These are phyloP conservation scores for Rhizoclosmatium globosum DNA, from an alignment of 192 early-diverging fungal species.

Conservation along the genomic window DNA sequence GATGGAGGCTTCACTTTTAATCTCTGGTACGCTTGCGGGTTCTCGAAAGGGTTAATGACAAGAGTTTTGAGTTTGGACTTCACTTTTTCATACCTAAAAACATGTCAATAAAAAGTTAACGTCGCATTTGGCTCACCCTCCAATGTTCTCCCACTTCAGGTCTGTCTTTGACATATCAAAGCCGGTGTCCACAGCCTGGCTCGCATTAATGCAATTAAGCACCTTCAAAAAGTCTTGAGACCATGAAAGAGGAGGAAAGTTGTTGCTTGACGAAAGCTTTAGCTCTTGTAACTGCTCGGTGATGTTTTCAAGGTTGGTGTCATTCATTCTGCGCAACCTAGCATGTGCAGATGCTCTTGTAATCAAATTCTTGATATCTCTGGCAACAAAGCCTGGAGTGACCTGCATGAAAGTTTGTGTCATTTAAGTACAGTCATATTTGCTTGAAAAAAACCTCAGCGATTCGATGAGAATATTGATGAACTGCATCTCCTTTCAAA, in stretches of 20 bases:
- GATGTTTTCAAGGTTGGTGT: not conserved
- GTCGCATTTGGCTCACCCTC: constrained; percentile 62
- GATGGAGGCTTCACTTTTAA: constrained; percentile 62
- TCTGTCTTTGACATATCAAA: constrained; percentile 63
- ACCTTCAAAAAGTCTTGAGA: constrained; percentile 64
- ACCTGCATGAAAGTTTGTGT: not conserved
- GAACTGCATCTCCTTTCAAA: not conserved
- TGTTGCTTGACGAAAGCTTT: not conserved
- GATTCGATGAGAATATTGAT: constrained; percentile 9
- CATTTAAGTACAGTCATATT: not conserved
- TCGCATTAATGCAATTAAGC: constrained; percentile 66
- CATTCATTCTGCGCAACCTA: not conserved
- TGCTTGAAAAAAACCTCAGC: not conserved
- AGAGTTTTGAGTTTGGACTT: constrained; percentile 29
- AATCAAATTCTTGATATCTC: constrained; percentile 19
- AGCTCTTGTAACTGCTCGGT: not conserved
- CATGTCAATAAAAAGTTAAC: not conserved
- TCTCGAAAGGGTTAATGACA: not conserved
- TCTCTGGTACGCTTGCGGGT: constrained; percentile 7
- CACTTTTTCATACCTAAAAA: constrained; percentile 16
- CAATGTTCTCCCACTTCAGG: constrained; percentile 69
- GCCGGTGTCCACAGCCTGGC: constrained; percentile 63
- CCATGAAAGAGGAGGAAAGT: constrained; percentile 20
- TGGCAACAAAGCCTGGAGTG: constrained; percentile 24
- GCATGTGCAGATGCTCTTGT: not conserved